Base-by-base conservation (phyloP, 495 filamentous ascomycete genomes). In the Penicillium atrosanguineum region DNA sequence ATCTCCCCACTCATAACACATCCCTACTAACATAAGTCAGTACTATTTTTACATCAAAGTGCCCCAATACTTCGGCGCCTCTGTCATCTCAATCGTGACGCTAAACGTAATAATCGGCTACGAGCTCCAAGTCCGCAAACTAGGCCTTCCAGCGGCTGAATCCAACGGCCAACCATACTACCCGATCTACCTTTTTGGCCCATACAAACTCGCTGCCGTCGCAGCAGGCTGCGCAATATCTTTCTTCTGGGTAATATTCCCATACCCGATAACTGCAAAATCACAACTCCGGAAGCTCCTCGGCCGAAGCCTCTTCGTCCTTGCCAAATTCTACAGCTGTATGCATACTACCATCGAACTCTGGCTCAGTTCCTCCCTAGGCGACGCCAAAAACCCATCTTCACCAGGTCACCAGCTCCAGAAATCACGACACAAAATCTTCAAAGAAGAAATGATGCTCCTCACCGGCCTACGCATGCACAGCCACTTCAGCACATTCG, bases 211-310 rank as follows among this genome's bases (percentile, higher is more conserved):
- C 0, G 87, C 86, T 11, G 84, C 80, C 6, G 83, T 90, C 0
- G 76, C 79, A 1, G 86, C 79, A 8, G 88, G 88, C 37, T 79
- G 87, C 56, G 70, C 83, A 0, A 81, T 91, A 11, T 87, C 87
- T 12, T 90, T 88, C 57, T 76, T 91, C 57, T 91, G 87, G 84
- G 89, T 88, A 0, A 79, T 91, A 53, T 86, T 91, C 62, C 88
- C 88, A 0, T 87, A 82, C 46, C 87, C 87, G 0, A 75, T 89
- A 31, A 84, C 84, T 0, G 87, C 89, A 15, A 82, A 88, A 23
- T 85, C 83, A 1, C 79, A 81, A 60, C 71, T 91, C 1, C 77
- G 89, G 2, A 77, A 81, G 50, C 80, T 84, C 29, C 73, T 91
- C 0, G 86, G 86, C 4, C 74, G 75, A 6, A 79, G 85, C 4